These are phyloP conservation scores for Eruca vesicaria DNA, from an alignment of 441 rosid species.

Conservation along the genomic window DNA sequence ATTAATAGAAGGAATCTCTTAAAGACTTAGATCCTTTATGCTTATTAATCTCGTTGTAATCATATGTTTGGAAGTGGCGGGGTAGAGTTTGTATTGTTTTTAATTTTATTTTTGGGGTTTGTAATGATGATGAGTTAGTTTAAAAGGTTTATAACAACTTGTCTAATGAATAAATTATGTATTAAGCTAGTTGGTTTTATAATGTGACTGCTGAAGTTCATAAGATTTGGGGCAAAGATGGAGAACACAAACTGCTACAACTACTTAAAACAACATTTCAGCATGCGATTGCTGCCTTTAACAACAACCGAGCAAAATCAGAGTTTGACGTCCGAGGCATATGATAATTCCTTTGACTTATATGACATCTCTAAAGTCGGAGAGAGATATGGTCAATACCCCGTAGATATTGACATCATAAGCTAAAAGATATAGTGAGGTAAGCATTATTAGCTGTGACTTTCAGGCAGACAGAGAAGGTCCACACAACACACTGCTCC, in stretches of 20 bases:
- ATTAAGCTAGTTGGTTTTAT: slow-evolving; percentile 17
- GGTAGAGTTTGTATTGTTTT: slow-evolving; percentile 14
- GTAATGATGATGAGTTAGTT: slow-evolving; percentile 31
- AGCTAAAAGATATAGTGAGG: slow-evolving; percentile 11
- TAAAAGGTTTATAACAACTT: slow-evolving; percentile 24
- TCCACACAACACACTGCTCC: slow-evolving; percentile 27
- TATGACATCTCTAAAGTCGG: not conserved
- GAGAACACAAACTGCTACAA: not conserved
- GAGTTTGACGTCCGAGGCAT: slow-evolving; percentile 5
- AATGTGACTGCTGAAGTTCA: not conserved
- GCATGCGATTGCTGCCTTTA: not conserved
- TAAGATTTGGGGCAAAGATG: not conserved
- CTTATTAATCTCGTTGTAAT: slow-evolving; percentile 24
- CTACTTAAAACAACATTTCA: not conserved
- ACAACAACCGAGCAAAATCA: not conserved
- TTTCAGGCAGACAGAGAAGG: slow-evolving; percentile 23
- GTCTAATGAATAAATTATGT: slow-evolving; percentile 6
- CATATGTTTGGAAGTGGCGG: slow-evolving; percentile 29
- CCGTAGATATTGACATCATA: slow-evolving; percentile 16
- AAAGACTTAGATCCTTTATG: slow-evolving; percentile 16
- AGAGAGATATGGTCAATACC: slow-evolving; percentile 2
- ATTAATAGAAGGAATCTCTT: slow-evolving; percentile 5
- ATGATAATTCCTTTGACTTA: slow-evolving; percentile 8
- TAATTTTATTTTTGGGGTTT: not conserved
- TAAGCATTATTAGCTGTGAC: slow-evolving; percentile 20